Conservation (phyloP, 2,329 filamentous ascomycete genomes). For the Curvularia sp. region DNA sequence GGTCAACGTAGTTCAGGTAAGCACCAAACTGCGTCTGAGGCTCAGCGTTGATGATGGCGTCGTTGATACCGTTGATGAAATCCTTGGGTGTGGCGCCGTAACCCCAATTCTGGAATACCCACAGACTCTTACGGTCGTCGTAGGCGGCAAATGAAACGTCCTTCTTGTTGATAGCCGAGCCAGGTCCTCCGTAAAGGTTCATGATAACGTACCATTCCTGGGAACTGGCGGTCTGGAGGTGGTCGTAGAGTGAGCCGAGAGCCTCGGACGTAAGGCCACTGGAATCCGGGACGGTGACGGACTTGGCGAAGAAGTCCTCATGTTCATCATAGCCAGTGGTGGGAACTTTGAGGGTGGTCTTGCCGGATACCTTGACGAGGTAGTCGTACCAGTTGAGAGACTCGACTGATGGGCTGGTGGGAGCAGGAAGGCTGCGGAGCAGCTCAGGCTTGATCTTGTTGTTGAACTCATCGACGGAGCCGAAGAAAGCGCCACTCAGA, state of each 20-base stretch:
- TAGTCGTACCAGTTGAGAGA: slow-evolving; percentile 49
- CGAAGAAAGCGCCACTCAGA: slow-evolving; percentile 53
- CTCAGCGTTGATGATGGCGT: slow-evolving; percentile 49
- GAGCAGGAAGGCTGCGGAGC: slow-evolving; percentile 46
- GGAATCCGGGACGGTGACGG: slow-evolving; percentile 50
- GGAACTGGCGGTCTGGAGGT: slow-evolving; percentile 35
- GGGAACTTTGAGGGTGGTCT: slow-evolving; percentile 36
- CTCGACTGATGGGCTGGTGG: slow-evolving; percentile 25
- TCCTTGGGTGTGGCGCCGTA: slow-evolving; percentile 32
- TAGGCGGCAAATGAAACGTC: slow-evolving; percentile 46
- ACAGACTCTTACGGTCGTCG: slow-evolving; percentile 46
- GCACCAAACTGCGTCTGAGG: slow-evolving; percentile 54
- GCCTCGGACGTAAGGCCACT: slow-evolving; percentile 38
- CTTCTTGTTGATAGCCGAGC: slow-evolving; percentile 46
- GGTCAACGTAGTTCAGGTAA: slow-evolving; percentile 64
- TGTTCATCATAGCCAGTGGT: slow-evolving; percentile 47
- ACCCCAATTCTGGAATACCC: slow-evolving; percentile 50
- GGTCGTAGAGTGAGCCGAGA: slow-evolving; percentile 40
- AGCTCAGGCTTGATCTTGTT: slow-evolving; percentile 49
- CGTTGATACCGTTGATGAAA: slow-evolving; percentile 55
- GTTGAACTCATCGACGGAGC: slow-evolving; percentile 48
- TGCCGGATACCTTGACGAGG: slow-evolving; percentile 52
- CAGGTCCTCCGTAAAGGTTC: slow-evolving; percentile 50
- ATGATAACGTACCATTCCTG: slow-evolving; percentile 48
- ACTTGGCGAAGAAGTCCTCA: slow-evolving; percentile 52